Evolutionary conservation across 257 asterid genomes (phyloP), one percentile per base, ranked within the genome.

Genomic region (Solanum ahanhuiri): DNA sequence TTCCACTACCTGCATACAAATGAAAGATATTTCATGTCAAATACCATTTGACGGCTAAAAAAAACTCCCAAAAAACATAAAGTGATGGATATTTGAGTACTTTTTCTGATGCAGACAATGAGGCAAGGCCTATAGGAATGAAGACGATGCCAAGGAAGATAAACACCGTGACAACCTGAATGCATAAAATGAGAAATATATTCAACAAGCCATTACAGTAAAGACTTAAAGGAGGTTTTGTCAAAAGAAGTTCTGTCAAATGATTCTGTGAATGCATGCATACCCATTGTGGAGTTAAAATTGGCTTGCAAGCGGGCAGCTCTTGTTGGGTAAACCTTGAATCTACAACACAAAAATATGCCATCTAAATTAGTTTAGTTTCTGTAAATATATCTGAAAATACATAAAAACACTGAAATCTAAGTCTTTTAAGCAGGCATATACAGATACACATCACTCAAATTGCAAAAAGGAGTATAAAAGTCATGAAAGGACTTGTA

Each of bases 251-350:
- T 15, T 15, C 2, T 51, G 60, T 48, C 63, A 54, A 54, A 54
- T 54, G n/a, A 18, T 57, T 57, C 9, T 57, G 64, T 57, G 23
- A 18, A 57, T 57, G 84, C 81, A 54, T 54, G 43, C 83, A 72
- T 89, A 96, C 99, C 98, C 93, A 75, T 87, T 92, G 93, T 83
- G 99, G 99, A 87, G 98, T 94, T 88, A 95, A 87, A 86, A 96
- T 95, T 64, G 98, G 99, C 87, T 96, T 96, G 92, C 98, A 96
- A 76, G 99, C 98, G 9, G 98, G 98, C 87, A 96, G 98, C 84
- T 96, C 99, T 93, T 96, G 98, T 87, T 96, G 99, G 41, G 98
- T 93, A 86, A 96, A 96, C 93, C 90, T 95, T 1, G 98, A 96
- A 96, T 95, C 99, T 96, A 92, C 30, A 90, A 81, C 75, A 90